Percentiles rank a stretch among this genome's conserved stretches.
phyloP scores from a whole-genome alignment of 805 yeast genomes.

The Wickerhamomyces canadensis region DNA sequence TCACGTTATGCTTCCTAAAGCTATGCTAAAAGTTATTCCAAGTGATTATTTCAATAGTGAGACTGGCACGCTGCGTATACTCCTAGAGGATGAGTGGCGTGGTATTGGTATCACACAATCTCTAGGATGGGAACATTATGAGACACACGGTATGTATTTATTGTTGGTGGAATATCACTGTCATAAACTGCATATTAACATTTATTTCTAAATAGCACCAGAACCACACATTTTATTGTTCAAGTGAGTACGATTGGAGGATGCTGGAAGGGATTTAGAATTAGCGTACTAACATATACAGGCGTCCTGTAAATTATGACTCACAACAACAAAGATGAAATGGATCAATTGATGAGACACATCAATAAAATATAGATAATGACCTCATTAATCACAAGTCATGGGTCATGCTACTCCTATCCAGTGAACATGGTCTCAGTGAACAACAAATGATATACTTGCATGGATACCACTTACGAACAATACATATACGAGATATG shows the following conservation, averaged over 20 bases:
- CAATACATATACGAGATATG: too few species aligned
- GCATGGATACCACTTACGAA: too few species aligned
- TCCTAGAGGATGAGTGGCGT: conserved; percentile 97
- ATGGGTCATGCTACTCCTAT: too few species aligned
- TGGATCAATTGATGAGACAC: background rate
- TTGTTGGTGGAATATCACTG: too few species aligned
- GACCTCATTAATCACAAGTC: too few species aligned
- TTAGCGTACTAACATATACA: conserved; percentile 12
- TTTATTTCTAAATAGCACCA: too few species aligned
- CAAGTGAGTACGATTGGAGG: conserved; percentile 33
- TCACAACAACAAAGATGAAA: conserved; percentile 21
- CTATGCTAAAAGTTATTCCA: conserved; percentile 90
- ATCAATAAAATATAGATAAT: too few species aligned
- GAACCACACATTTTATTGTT: conserved; percentile 95
- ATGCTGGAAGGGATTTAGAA: background rate
- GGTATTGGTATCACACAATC: conserved; percentile 97
- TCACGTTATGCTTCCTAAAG: conserved; percentile 95
- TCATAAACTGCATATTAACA: background rate
- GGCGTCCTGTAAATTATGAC: conserved; percentile 55
- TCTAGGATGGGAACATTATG: conserved; percentile 96
- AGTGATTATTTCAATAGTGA: conserved; percentile 90
- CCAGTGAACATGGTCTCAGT: too few species aligned
- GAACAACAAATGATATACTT: too few species aligned
- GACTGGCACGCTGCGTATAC: conserved; percentile 86
- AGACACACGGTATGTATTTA: conserved; percentile 57